Conservation (phyloP, 2,329 filamentous ascomycete genomes). For the Sporothrix schenckii region DNA sequence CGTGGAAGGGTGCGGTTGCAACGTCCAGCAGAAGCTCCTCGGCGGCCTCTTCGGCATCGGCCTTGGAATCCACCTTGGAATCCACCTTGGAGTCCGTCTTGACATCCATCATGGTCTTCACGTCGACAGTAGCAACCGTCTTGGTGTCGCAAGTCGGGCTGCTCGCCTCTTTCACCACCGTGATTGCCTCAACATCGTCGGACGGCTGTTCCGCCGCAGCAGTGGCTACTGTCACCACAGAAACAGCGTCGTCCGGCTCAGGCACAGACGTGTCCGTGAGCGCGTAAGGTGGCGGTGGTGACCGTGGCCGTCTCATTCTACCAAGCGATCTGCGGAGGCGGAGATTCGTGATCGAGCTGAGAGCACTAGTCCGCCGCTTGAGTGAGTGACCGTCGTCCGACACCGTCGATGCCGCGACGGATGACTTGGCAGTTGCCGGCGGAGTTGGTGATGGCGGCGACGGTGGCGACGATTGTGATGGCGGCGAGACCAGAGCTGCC, state of each 20-base stretch:
- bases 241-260: too few species aligned
- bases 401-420: too few species aligned
- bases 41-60: slow-evolving; percentile 13
- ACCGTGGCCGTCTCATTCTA: slow-evolving; percentile 14
- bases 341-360: slow-evolving; percentile 9
- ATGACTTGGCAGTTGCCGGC: background rate
- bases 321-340: slow-evolving; percentile 4
- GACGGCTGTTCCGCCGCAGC: too few species aligned
- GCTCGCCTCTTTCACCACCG: background rate
- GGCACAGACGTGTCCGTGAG: background rate
- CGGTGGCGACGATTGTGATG: background rate
- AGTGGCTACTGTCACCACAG: background rate
- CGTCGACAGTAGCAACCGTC: background rate
- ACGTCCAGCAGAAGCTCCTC: slow-evolving; percentile 26
- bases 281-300: slow-evolving; percentile 25
- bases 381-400: slow-evolving; percentile 1
- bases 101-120: background rate
- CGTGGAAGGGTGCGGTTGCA: slow-evolving; percentile 2
- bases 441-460: background rate
- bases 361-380: background rate
- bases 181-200: background rate
- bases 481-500: background rate
- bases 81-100: background rate
- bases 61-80: background rate
- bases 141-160: background rate